These are phyloP conservation scores for Trichoderma koningii DNA, from an alignment of 2,329 filamentous ascomycete species.

Conservation along the genomic window DNA sequence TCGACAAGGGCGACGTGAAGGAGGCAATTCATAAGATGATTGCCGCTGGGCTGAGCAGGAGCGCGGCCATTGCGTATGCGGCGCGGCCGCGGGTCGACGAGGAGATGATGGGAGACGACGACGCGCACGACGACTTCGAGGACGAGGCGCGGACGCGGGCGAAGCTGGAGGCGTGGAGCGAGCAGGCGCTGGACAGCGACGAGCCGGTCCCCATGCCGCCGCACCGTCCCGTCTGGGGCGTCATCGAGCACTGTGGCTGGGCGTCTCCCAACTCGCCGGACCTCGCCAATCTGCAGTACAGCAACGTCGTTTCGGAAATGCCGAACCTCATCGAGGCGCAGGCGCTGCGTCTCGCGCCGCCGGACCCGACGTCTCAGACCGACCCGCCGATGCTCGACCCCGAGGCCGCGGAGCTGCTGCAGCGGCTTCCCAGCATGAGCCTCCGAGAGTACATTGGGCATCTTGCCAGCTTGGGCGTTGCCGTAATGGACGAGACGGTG, in stretches of 20 bases:
- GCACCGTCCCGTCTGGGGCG: conserved; percentile 68
- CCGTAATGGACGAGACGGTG: conserved; percentile 48
- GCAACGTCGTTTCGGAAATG: conserved; percentile 77
- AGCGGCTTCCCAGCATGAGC: conserved; percentile 69
- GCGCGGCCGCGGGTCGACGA: conserved; percentile 39
- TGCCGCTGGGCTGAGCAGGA: conserved; percentile 69
- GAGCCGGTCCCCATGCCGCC: conserved; percentile 52
- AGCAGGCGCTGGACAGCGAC: conserved; percentile 39
- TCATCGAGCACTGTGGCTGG: conserved; percentile 88
- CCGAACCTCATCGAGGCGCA: conserved; percentile 90
- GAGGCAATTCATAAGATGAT: conserved; percentile 77
- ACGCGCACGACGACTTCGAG: conserved; percentile 18
- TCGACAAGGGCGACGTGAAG: conserved; percentile 81
- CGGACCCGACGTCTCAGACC: conserved; percentile 45
- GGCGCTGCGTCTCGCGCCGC: conserved; percentile 80
- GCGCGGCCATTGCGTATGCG: conserved; percentile 79
- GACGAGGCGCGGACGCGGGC: conserved; percentile 29
- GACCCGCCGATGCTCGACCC: conserved; percentile 59
- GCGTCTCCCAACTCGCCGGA: conserved; percentile 75
- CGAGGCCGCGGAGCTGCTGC: conserved; percentile 69
- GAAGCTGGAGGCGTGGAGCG: neutral
- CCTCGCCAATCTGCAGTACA: conserved; percentile 80
- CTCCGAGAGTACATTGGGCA: conserved; percentile 77
- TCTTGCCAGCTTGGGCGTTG: conserved; percentile 66
- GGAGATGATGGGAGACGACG: conserved; percentile 17